These are phyloP conservation scores for Betula pendula DNA, from an alignment of 306 rosid species.

Conservation along the genomic window DNA sequence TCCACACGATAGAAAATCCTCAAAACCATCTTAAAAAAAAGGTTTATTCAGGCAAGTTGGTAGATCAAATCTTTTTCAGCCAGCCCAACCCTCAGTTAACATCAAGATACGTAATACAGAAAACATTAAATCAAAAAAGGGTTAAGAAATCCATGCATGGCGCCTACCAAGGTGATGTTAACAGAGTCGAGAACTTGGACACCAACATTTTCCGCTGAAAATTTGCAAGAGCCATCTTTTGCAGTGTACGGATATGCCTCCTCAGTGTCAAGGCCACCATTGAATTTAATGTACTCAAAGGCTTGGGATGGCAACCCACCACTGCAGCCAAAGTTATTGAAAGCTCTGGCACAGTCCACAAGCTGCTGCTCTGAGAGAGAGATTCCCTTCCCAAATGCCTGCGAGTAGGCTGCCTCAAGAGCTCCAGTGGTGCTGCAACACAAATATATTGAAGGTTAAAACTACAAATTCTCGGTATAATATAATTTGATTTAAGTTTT, in stretches of 20 bases:
- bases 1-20: conserved; percentile 23
- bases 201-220: conserved; percentile 61
- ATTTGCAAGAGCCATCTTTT: conserved; percentile 57
- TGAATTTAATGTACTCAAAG: conserved; percentile 86
- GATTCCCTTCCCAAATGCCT: conserved; percentile 65
- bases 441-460: conserved; percentile 23
- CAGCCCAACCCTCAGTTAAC: conserved; percentile 19
- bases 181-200: conserved; percentile 63
- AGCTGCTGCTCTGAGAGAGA: conserved; percentile 97
- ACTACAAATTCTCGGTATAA: too few species aligned
- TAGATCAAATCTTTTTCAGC: conserved; percentile 17
- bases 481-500: too few species aligned
- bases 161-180: conserved; percentile 75
- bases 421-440: conserved; percentile 89
- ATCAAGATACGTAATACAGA: not conserved
- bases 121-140: not conserved
- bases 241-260: conserved; percentile 81
- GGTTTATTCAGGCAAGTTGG: not conserved
- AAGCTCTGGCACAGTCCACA: conserved; percentile 89
- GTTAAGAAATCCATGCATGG: conserved; percentile 1
- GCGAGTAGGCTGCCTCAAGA: conserved; percentile 84
- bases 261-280: conserved; percentile 91
- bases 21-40: not conserved
- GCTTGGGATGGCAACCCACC: conserved; percentile 99
- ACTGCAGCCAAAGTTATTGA: conserved; percentile 82